Base-by-base conservation (phyloP, 805 yeast genomes). In the Diddensiella caesifluorescens region DNA sequence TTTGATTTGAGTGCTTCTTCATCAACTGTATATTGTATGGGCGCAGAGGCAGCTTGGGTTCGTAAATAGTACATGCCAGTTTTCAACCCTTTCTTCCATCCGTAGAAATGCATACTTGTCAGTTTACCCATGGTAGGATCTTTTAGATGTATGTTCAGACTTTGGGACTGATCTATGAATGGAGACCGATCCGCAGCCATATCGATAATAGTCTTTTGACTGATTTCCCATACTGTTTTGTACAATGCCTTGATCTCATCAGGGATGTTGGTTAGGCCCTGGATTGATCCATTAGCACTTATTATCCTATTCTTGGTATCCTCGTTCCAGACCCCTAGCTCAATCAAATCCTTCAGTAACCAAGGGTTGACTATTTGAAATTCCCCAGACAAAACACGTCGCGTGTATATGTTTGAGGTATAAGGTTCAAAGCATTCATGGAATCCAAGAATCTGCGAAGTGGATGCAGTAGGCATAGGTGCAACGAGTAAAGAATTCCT, bases 61-160 rank as follows among this genome's bases (percentile, higher is more conserved):
- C 97, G 81, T 64, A 92, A 71, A 67, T 92, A 92, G 73, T 92
- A 92, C 94, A 92, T 90, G 59, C 98, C 98, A 4, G 98, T 92
- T 75, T 92, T 92, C 62, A 92, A 75, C 47, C 98, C 98, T 71
- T 84, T 87, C 71, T 85, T 84, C 98, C 98, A 92, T 36, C 96
- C 97, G 61, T 92, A 90, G 73, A 92, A 92, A 65, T 92, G 98
- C 97, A 92, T 92, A 51, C 92, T 79, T 4, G 97, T 92, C 60
- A 92, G 74, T 65, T 92, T 92, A 56, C 95, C 95, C 90, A 87
- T 84, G 2, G 97, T 88, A 46, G 97, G 97, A 47, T 80, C 80
- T 61, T 75, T 78, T 64, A 92, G 72, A 68, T 86, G 89, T 50
- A 92, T 79, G 63, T 90, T 92, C 73, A 92, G 70, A 35, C 92